Percentiles rank a stretch among this genome's conserved stretches.
phyloP scores from a whole-genome alignment of 2,329 filamentous ascomycete species.

The Trichoderma harzianum region DNA sequence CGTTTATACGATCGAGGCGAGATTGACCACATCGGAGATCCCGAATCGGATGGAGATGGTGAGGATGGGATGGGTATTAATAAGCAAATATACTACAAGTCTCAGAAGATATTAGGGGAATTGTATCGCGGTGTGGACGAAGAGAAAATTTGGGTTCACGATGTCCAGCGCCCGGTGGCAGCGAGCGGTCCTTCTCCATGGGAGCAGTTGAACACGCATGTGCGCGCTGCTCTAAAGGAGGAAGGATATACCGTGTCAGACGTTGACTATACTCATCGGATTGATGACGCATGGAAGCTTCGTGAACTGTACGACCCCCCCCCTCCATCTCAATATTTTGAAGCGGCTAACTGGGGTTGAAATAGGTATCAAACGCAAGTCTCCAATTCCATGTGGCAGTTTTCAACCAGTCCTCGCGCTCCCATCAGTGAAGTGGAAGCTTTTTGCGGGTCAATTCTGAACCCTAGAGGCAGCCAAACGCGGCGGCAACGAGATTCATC shows the following conservation, averaged over 20 bases:
- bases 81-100: constrained; percentile 59
- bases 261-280: constrained; percentile 34
- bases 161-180: constrained; percentile 38
- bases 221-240: constrained; percentile 22
- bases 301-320: constrained; percentile 42
- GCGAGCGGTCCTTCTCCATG: constrained; percentile 39
- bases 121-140: constrained; percentile 75
- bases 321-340: background rate
- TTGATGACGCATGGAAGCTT: constrained; percentile 42
- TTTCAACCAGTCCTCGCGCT: constrained; percentile 43
- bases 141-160: constrained; percentile 56
- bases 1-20: constrained; percentile 44
- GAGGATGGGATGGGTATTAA: constrained; percentile 44
- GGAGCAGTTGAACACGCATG: constrained; percentile 36
- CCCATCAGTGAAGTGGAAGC: constrained; percentile 50
- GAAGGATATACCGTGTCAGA: constrained; percentile 14
- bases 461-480: constrained; percentile 47
- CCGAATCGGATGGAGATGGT: constrained; percentile 35
- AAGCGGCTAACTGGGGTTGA: constrained; percentile 19
- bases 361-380: constrained; percentile 47
- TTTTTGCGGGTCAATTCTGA: constrained; percentile 55
- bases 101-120: constrained; percentile 63
- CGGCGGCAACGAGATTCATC: constrained; percentile 51
- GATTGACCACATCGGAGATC: constrained; percentile 34
- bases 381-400: constrained; percentile 39